Conservation (phyloP, 306 rosid species). For the Abrus pulchellus region DNA sequence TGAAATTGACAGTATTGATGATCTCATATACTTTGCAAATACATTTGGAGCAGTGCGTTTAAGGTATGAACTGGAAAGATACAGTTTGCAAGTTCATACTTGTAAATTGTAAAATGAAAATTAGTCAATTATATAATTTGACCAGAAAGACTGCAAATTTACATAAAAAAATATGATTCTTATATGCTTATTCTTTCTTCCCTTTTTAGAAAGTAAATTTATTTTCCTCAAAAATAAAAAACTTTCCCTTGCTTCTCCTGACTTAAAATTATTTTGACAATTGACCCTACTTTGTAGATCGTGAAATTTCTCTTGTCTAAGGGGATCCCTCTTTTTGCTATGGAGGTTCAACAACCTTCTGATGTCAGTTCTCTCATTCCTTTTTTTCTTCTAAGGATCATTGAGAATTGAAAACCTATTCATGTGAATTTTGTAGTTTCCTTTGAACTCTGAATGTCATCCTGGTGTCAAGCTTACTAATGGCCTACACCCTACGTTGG, state of each 20-base stretch:
- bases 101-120: slow-evolving; percentile 32
- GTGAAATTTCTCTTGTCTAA: slow-evolving; percentile 44
- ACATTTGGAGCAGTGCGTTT: slow-evolving; percentile 80
- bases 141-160: not conserved
- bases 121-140: not conserved
- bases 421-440: slow-evolving; percentile 9
- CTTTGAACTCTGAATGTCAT: slow-evolving; percentile 33
- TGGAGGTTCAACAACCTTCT: slow-evolving; percentile 43
- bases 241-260: slow-evolving; percentile 12
- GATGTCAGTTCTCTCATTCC: slow-evolving; percentile 52
- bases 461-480: slow-evolving; percentile 3
- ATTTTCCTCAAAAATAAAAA: not conserved
- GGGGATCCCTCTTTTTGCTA: slow-evolving; percentile 34
- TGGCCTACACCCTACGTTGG: not conserved
- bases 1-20: slow-evolving; percentile 61
- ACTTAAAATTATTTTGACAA: slow-evolving; percentile 34
- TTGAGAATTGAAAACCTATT: slow-evolving; percentile 38
- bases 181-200: slow-evolving; percentile 10
- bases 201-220: slow-evolving; percentile 34
- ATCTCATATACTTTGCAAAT: slow-evolving; percentile 66
- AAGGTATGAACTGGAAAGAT: slow-evolving; percentile 55
- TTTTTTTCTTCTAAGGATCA: slow-evolving; percentile 45
- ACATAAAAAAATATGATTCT: not conserved
- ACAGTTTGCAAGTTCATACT: slow-evolving; percentile 6
- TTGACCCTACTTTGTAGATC: slow-evolving; percentile 49